Conservation (phyloP, 805 yeast genomes). For the Wickerhamomyces xylosicus region DNA sequence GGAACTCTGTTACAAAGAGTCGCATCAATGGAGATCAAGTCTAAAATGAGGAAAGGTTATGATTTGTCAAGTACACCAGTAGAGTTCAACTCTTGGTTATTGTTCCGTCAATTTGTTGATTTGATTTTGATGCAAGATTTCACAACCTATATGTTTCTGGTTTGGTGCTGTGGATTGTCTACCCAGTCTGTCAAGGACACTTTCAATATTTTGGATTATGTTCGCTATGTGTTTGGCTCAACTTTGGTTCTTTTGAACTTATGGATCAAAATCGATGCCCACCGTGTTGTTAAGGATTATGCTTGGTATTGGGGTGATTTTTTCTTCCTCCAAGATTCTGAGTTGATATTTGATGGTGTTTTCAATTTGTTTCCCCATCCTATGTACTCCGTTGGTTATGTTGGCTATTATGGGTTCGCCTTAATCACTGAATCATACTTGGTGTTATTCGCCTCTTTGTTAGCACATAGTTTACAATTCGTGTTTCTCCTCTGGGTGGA, state of each 20-base stretch:
- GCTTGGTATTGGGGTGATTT: constrained; percentile 97
- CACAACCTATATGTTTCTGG: constrained; percentile 59
- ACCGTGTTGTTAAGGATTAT: constrained; percentile 77
- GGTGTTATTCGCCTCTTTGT: constrained; percentile 54
- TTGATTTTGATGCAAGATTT: constrained; percentile 80
- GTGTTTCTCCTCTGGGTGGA: constrained; percentile 65
- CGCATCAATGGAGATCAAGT: constrained; percentile 32
- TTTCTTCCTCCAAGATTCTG: constrained; percentile 65
- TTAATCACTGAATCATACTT: constrained; percentile 66
- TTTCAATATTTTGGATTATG: constrained; percentile 23
- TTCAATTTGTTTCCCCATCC: constrained; percentile 89
- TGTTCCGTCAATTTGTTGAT: constrained; percentile 72
- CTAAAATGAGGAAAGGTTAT: constrained; percentile 31
- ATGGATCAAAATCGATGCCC: constrained; percentile 84
- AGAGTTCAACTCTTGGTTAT: constrained; percentile 76
- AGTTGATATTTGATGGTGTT: constrained; percentile 77
- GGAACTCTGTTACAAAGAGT: constrained; percentile 28
- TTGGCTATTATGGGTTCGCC: constrained; percentile 81
- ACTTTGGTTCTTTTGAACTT: constrained; percentile 58
- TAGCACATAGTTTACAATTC: constrained; percentile 74
- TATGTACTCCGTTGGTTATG: constrained; percentile 83
- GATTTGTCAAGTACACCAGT: constrained; percentile 40
- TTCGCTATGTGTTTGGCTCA: constrained; percentile 50
- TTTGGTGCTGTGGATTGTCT: constrained; percentile 23
- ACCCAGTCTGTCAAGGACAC: constrained; percentile 21